These are phyloP conservation scores for Zymoseptoria brevis DNA, from an alignment of 2,329 filamentous ascomycete genomes.

Conservation along the genomic window DNA sequence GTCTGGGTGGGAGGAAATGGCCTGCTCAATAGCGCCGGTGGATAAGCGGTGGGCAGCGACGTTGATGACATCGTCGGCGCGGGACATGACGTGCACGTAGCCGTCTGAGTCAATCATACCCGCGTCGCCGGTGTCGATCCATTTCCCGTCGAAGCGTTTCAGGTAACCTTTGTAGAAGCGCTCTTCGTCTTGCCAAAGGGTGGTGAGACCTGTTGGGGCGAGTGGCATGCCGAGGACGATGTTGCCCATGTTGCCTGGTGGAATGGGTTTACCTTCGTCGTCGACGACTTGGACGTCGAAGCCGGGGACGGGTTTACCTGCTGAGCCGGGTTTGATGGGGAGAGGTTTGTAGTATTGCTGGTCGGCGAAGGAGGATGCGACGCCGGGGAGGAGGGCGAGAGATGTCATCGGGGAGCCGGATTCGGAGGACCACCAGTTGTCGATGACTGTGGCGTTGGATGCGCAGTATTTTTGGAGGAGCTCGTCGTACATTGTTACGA, in stretches of 20 bases:
- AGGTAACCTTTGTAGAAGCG: slow-evolving; percentile 81
- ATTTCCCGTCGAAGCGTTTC: slow-evolving; percentile 69
- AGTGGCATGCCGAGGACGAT: slow-evolving; percentile 78
- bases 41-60: slow-evolving; percentile 61
- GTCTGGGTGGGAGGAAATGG: slow-evolving; percentile 68
- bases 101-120: slow-evolving; percentile 74
- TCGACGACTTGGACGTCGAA: slow-evolving; percentile 82
- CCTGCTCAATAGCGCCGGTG: slow-evolving; percentile 85
- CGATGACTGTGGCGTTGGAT: slow-evolving; percentile 54
- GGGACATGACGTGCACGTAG: slow-evolving; percentile 30
- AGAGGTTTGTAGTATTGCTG: slow-evolving; percentile 42
- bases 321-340: slow-evolving; percentile 70
- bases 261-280: slow-evolving; percentile 65
- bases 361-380: slow-evolving; percentile 47
- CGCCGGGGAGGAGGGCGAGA: slow-evolving; percentile 55
- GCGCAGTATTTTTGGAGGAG: slow-evolving; percentile 61
- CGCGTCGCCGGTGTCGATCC: slow-evolving; percentile 87
- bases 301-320: slow-evolving; percentile 83
- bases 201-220: slow-evolving; percentile 78
- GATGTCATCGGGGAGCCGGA: slow-evolving; percentile 62
- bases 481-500: slow-evolving; percentile 71
- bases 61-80: slow-evolving; percentile 2
- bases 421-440: slow-evolving; percentile 70
- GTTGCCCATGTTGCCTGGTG: slow-evolving; percentile 75
- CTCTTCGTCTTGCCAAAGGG: slow-evolving; percentile 76